A percentile compares a stretch with the other conserved stretches of the same genome.
Evolutionary conservation across 192 early-diverging fungal genomes (phyloP).

Genomic region (Backusella australiensis): DNA sequence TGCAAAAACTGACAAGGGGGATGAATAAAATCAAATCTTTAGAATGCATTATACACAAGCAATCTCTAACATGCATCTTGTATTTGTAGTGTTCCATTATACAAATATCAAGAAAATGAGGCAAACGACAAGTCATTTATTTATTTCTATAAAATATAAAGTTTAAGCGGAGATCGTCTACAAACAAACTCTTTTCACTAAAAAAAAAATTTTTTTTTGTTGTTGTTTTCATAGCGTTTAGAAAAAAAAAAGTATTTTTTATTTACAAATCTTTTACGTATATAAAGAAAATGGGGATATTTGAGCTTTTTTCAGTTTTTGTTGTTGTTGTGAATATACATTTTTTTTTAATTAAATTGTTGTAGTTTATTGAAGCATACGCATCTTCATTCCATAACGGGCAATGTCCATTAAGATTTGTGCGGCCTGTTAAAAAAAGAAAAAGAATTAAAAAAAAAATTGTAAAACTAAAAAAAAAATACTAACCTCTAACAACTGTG

Average conservation of each 20-base stretch:
- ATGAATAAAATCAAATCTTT: neutral
- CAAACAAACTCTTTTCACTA: neutral
- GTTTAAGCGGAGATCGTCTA: neutral
- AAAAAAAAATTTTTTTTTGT: neutral
- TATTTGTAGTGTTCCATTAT: no score
- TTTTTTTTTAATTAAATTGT: neutral
- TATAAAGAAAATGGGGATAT: neutral
- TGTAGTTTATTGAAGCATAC: conserved; percentile 12
- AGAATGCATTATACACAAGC: no score
- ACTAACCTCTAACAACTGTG: conserved; percentile 28
- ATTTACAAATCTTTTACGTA: neutral
- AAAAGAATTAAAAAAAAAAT: neutral
- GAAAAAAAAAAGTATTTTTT: neutral
- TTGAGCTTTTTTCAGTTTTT: neutral
- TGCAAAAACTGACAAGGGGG: neutral
- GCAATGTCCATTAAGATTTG: conserved; percentile 35
- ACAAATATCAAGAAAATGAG: neutral
- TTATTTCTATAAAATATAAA: conserved; percentile 9
- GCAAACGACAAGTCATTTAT: neutral
- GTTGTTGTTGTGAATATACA: neutral
- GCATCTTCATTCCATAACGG: conserved; percentile 15
- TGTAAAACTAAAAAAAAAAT: neutral
- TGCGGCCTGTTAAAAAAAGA: conserved; percentile 21
- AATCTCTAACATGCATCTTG: no score
- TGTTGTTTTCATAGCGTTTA: neutral